Evolutionary conservation across 2,329 filamentous ascomycete genomes (phyloP).

Genomic region (Fusarium marasasianum): DNA sequence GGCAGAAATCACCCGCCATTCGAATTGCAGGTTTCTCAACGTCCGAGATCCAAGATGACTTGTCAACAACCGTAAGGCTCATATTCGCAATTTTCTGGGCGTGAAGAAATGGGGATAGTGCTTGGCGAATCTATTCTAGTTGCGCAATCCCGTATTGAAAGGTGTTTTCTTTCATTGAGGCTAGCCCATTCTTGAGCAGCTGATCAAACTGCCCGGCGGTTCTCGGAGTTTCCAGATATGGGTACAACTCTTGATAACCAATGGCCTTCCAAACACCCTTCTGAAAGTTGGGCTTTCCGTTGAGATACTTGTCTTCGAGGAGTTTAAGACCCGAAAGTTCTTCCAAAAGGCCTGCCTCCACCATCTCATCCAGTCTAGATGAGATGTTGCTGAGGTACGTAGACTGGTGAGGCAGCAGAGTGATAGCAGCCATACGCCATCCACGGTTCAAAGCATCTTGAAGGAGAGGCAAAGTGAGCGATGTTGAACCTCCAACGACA

Average conservation of each 20-base stretch:
- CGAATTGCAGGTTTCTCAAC: neutral
- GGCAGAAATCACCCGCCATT: neutral
- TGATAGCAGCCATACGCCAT: neutral
- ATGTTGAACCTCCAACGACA: neutral
- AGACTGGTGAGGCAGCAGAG: neutral
- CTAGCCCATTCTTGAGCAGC: neutral
- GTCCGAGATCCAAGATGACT: neutral
- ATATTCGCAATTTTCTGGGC: neutral
- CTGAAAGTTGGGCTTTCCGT: neutral
- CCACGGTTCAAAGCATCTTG: neutral
- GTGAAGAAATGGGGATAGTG: neutral
- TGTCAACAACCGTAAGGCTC: neutral
- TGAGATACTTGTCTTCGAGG: neutral
- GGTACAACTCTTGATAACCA: neutral
- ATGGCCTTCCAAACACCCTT: neutral
- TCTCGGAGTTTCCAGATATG: neutral
- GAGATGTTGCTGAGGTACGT: neutral
- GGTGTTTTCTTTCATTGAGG: neutral
- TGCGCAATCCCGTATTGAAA: neutral
- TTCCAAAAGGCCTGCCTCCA: neutral
- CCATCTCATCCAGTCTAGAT: neutral
- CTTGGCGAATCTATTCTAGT: neutral
- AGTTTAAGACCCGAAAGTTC: neutral
- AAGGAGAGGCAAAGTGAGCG: neutral
- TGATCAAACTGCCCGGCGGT: accelerated